Evolutionary conservation across 1,139 yeast species (phyloP).

Genomic region (Scheffersomyces quercinus): DNA sequence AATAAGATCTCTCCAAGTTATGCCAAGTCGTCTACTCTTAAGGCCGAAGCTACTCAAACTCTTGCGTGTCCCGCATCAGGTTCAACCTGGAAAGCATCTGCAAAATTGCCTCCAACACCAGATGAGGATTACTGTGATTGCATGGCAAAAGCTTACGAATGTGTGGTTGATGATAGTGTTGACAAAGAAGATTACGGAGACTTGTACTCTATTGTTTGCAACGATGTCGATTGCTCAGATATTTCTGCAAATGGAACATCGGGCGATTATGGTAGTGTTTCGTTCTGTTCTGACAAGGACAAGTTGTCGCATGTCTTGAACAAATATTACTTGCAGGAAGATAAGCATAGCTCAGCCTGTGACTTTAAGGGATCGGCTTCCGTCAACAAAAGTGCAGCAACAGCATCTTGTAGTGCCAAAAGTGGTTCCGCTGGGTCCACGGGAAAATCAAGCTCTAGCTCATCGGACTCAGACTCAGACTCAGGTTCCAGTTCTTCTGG

Average conservation of each 20-base stretch:
- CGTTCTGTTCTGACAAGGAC: slow-evolving; percentile 46
- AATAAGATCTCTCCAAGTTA: slow-evolving; percentile 36
- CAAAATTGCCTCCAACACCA: slow-evolving; percentile 67
- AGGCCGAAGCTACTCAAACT: slow-evolving; percentile 13
- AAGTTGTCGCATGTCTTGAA: slow-evolving; percentile 64
- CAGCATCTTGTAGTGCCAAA: slow-evolving; percentile 34
- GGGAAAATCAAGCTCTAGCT: slow-evolving; percentile 12
- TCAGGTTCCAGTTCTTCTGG: slow-evolving; percentile 24
- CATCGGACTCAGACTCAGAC: slow-evolving; percentile 31
- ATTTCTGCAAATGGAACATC: slow-evolving; percentile 59
- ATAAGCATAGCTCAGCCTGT: slow-evolving; percentile 53
- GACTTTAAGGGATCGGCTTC: slow-evolving; percentile 54
- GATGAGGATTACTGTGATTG: slow-evolving; percentile 61
- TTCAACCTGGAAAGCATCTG: slow-evolving; percentile 24
- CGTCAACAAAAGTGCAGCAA: slow-evolving; percentile 17
- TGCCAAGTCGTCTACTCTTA: slow-evolving; percentile 15
- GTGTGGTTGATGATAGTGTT: slow-evolving; percentile 17
- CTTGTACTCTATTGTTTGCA: slow-evolving; percentile 56
- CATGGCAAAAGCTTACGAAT: slow-evolving; percentile 16
- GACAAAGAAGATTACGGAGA: slow-evolving; percentile 40
- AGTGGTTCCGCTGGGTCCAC: slow-evolving; percentile 15
- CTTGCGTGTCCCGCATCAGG: slow-evolving; percentile 46
- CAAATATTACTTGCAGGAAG: slow-evolving; percentile 55
- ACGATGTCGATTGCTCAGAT: slow-evolving; percentile 48
- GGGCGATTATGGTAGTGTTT: slow-evolving; percentile 27